These are phyloP conservation scores for Guyanaporus albipodus DNA, from an alignment of 768 basidiomycete genomes.

Conservation along the genomic window DNA sequence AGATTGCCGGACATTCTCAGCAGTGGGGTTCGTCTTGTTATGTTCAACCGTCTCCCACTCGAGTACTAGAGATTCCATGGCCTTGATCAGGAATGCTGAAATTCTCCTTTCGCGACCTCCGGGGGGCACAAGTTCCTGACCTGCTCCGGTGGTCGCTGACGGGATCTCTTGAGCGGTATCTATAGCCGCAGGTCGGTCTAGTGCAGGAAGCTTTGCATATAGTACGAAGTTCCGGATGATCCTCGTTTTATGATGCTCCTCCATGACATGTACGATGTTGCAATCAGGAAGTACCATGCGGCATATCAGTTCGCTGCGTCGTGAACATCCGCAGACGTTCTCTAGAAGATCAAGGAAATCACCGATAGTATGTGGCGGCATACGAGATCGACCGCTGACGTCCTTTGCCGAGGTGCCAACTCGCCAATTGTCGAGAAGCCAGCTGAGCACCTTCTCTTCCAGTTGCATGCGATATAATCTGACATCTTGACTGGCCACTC, in stretches of 20 bases:
- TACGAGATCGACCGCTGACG: constrained; percentile 34
- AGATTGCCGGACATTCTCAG: constrained; percentile 60
- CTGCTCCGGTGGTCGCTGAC: constrained; percentile 6
- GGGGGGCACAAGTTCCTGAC: constrained; percentile 41
- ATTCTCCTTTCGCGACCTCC: constrained; percentile 57
- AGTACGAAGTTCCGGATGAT: constrained; percentile 71
- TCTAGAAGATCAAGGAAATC: constrained; percentile 66
- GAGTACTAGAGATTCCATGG: constrained; percentile 46
- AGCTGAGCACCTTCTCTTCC: constrained; percentile 81
- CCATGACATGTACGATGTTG: constrained; percentile 53
- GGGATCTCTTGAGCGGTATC: constrained; percentile 2
- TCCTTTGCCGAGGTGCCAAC: constrained; percentile 39
- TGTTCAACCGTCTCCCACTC: constrained; percentile 48
- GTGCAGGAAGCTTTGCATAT: constrained; percentile 53
- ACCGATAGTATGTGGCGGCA: constrained; percentile 50
- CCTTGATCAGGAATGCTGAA: constrained; percentile 59
- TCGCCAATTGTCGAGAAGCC: constrained; percentile 75
- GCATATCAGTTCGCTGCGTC: constrained; percentile 42
- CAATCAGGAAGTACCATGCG: constrained; percentile 66
- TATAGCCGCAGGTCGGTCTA: constrained; percentile 15
- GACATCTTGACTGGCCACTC: constrained; percentile 74
- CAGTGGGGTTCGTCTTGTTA: constrained; percentile 39
- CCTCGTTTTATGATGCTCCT: constrained; percentile 53
- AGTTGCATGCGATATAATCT: constrained; percentile 78
- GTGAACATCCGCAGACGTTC: constrained; percentile 55